phyloP scores from a whole-genome alignment of 192 early-diverging fungal genomes.

The Linnemannia schmuckeri region DNA sequence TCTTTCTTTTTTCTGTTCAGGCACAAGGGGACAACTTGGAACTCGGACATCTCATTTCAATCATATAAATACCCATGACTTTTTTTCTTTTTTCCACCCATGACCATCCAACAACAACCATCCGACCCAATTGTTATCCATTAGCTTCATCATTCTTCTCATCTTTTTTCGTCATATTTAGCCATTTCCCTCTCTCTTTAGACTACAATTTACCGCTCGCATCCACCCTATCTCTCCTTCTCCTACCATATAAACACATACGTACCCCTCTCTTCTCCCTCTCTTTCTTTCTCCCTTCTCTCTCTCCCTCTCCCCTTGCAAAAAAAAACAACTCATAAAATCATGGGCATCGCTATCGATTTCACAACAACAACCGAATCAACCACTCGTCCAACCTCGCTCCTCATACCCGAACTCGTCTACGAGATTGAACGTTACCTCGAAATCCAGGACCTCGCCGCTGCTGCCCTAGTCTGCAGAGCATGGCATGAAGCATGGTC shows the following conservation, averaged over 20 bases:
- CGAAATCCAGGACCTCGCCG: slow-evolving; percentile 26
- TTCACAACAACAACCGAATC: background rate
- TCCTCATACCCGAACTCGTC: slow-evolving; percentile 49
- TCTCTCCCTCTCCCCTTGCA: background rate
- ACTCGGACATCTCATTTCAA: background rate
- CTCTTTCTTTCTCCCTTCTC: slow-evolving; percentile 17
- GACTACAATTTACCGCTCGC: background rate
- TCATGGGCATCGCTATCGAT: slow-evolving; percentile 30
- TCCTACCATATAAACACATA: background rate
- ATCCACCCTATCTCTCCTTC: slow-evolving; percentile 4
- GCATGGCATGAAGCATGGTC: slow-evolving; percentile 47
- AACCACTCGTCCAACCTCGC: slow-evolving; percentile 18
- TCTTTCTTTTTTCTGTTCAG: background rate
- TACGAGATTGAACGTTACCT: slow-evolving; percentile 42
- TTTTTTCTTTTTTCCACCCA: slow-evolving; percentile 1
- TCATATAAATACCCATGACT: background rate
- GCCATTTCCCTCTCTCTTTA: too few species aligned
- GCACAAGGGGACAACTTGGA: background rate
- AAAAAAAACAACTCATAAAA: background rate
- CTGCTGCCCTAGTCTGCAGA: slow-evolving; percentile 37
- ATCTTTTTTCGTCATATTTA: background rate
- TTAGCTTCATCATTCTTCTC: background rate
- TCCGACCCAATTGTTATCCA: background rate
- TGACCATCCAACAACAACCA: background rate
- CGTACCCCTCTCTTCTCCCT: background rate